Conservation (phyloP, 2,329 filamentous ascomycete genomes). For the Epichloe festucae region DNA sequence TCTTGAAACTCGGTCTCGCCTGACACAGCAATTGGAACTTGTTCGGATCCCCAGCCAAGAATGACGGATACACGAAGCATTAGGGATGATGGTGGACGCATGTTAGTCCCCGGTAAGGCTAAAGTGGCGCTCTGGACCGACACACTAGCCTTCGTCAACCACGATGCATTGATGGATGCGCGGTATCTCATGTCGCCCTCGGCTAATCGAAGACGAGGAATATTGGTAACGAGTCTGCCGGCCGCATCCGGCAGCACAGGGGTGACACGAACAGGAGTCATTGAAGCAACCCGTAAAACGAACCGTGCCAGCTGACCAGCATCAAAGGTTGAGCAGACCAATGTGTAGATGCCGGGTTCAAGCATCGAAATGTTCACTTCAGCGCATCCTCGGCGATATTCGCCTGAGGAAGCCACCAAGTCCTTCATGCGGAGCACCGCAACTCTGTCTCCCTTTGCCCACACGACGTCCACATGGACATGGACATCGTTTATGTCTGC, state of each 20-base stretch:
- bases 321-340: conserved; percentile 86
- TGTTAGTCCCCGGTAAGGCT: conserved; percentile 11
- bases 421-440: conserved; percentile 59
- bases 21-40: conserved; percentile 50
- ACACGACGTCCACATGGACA: conserved; percentile 74
- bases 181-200: conserved; percentile 27
- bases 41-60: conserved; percentile 56
- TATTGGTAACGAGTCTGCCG: conserved; percentile 52
- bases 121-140: conserved; percentile 19
- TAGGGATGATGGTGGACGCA: conserved; percentile 30
- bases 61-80: conserved; percentile 60
- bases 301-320: conserved; percentile 64
- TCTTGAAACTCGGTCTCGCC: conserved; percentile 66
- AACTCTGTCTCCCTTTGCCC: conserved; percentile 61
- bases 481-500: conserved; percentile 54
- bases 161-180: conserved; percentile 24
- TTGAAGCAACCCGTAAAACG: conserved; percentile 59
- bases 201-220: conserved; percentile 42
- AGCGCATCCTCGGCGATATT: conserved; percentile 72
- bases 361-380: conserved; percentile 50
- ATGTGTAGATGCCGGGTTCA: conserved; percentile 64
- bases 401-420: conserved; percentile 70
- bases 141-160: conserved; percentile 44
- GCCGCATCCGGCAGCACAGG: conserved; percentile 61
- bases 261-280: conserved; percentile 38